Conservation (phyloP, 2,329 filamentous ascomycete genomes). For the Aureobasidium sp. region DNA sequence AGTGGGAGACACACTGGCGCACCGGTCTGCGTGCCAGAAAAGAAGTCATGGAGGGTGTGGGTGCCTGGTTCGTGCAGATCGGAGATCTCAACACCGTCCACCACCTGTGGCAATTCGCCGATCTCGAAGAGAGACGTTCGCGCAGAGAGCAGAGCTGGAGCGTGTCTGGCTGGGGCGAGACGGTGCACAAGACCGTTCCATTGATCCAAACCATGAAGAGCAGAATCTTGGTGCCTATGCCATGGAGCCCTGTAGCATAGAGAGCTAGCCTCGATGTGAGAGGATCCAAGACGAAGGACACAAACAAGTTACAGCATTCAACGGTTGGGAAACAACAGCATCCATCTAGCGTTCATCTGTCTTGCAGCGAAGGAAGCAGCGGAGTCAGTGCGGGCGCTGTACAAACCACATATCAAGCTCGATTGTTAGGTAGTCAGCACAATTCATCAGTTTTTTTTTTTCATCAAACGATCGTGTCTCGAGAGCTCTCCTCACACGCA, state of each 20-base stretch:
- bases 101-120: constrained; percentile 97
- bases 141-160: constrained; percentile 92
- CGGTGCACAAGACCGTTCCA: constrained; percentile 96
- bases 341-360: constrained; percentile 1
- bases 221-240: constrained; percentile 84
- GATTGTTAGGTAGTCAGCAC: neutral
- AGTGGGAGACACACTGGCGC: constrained; percentile 99
- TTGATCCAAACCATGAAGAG: constrained; percentile 97
- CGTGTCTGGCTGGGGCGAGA: constrained; percentile 91
- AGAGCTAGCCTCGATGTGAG: neutral
- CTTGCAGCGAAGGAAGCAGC: neutral
- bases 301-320: neutral
- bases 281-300: neutral
- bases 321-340: neutral
- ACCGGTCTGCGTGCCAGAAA: constrained; percentile 81
- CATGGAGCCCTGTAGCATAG: constrained; percentile 66
- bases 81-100: constrained; percentile 96
- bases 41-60: constrained; percentile 90
- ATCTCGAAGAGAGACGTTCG: constrained; percentile 85
- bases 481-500: neutral
- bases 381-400: neutral
- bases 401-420: neutral
- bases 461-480: neutral
- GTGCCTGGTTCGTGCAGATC: constrained; percentile 98
- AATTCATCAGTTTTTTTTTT: neutral